Conservation (phyloP, 192 early-diverging fungal species). For the Entophlyctis helioformis region DNA sequence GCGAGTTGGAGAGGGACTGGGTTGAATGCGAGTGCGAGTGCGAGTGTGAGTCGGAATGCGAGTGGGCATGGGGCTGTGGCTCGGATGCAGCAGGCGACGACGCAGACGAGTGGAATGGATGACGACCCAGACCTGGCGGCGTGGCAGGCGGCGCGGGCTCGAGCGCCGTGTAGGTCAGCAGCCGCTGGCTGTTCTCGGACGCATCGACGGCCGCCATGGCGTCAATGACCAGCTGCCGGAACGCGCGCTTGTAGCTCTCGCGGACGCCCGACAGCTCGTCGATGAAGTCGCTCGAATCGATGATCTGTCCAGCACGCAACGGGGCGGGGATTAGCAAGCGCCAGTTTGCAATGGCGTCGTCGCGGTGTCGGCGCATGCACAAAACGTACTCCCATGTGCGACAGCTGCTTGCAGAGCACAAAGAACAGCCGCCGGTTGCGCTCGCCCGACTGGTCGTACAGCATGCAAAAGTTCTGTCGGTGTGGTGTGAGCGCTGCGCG, state of each 20-base stretch:
- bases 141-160: conserved; percentile 1
- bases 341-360: too few relatives aligned
- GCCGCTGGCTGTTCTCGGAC: conserved; percentile 4
- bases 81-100: too few relatives aligned
- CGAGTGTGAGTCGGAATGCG: too few relatives aligned
- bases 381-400: conserved; percentile 53
- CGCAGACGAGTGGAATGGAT: background rate
- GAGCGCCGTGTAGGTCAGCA: conserved; percentile 4
- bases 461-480: conserved; percentile 61
- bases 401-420: conserved; percentile 76
- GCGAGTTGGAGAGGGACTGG: too few relatives aligned
- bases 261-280: conserved; percentile 79
- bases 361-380: too few relatives aligned
- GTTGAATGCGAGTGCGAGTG: too few relatives aligned
- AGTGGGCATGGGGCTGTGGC: too few relatives aligned
- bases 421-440: conserved; percentile 77
- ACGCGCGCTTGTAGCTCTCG: conserved; percentile 74
- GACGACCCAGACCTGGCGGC: background rate
- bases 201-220: conserved; percentile 59
- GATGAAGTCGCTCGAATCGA: conserved; percentile 43
- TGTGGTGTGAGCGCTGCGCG: background rate
- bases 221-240: conserved; percentile 67
- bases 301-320: conserved; percentile 10
- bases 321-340: too few relatives aligned
- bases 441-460: conserved; percentile 79